Evolutionary conservation across 2,329 filamentous ascomycete genomes (phyloP), one percentile per base, ranked within the genome.

Genomic region (Fusarium aywerte): DNA sequence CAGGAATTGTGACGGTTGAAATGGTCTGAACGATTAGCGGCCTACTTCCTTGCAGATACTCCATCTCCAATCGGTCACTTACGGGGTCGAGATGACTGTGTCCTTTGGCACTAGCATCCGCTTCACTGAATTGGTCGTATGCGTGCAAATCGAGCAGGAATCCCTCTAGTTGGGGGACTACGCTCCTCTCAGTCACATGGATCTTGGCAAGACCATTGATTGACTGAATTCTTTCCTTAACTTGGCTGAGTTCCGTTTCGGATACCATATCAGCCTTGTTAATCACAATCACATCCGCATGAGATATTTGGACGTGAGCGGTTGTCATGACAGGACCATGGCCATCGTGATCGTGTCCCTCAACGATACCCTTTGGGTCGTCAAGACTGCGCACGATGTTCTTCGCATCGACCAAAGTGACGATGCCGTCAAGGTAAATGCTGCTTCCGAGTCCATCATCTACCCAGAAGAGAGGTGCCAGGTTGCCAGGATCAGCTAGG

Each of bases 391-490:
- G 89, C 5, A 96, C 78, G 21, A 99, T 91, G 73, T 98, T 97
- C 80, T 96, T 96, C 31, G 94, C 95, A 77, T 99, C 96, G 20
- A 99, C 92, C 2, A 99, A 83, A 0, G 96, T 98, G 44, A 98
- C 94, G 57, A 99, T 97, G 3, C 96, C 96, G 75, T 99, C 96
- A 0, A 99, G 87, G 77, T 97, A 99, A 73, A 99, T 97, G 35
- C 91, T 94, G 78, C 94, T 97, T 9, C 93, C 95, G 4, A 99
- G 85, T 1, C 94, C 96, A 69, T 98, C 95, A 73, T 99, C 96
- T 25, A 99, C 90, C 96, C 96, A 99, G 81, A 99, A 99, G 15
- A 98, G 81, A 1, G 96, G 96, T 1, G 96, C 96, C 50, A 99
- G 89, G 73, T 98, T 98, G 2, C 96, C 96, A 0, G 96, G 96